Evolutionary conservation across 352 stramenopile genomes (phyloP).

Genomic region (Phytophthora tentaculata): DNA sequence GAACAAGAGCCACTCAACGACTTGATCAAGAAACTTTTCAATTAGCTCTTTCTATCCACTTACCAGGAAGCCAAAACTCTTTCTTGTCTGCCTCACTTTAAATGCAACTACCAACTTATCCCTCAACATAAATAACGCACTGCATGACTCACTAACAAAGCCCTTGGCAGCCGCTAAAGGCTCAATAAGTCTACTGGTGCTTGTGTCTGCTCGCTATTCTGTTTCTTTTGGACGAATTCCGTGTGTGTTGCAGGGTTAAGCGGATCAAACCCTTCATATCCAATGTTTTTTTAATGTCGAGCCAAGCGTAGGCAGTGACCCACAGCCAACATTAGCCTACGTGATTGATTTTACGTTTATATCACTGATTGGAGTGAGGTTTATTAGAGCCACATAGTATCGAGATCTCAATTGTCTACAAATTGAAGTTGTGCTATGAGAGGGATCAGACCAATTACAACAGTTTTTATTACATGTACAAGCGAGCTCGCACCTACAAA

Average conservation of each 20-base stretch:
- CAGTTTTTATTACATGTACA: too few species aligned
- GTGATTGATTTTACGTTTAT: too few species aligned
- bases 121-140: conserved; percentile 44
- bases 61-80: conserved; percentile 3
- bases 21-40: conserved; percentile 87
- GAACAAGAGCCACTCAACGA: conserved; percentile 96
- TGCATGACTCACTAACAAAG: conserved; percentile 23
- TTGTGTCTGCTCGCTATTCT: conserved; percentile 34
- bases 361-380: too few species aligned
- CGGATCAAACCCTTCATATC: conserved; percentile 48
- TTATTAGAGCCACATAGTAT: too few species aligned
- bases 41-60: conserved; percentile 7
- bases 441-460: too few species aligned
- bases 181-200: conserved; percentile 48
- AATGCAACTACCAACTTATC: conserved; percentile 21
- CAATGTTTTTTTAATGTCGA: too few species aligned
- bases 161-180: conserved; percentile 34
- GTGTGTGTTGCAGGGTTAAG: conserved; percentile 42
- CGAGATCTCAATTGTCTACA: too few species aligned
- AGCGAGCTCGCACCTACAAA: too few species aligned
- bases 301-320: too few species aligned
- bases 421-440: too few species aligned
- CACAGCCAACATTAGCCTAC: too few species aligned
- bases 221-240: conserved; percentile 26
- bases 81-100: conserved; percentile 3